Percentiles rank a stretch among this genome's conserved stretches.
Evolutionary conservation across 805 yeast species (phyloP).

Genomic region (Wickerhamomyces queroliae): DNA sequence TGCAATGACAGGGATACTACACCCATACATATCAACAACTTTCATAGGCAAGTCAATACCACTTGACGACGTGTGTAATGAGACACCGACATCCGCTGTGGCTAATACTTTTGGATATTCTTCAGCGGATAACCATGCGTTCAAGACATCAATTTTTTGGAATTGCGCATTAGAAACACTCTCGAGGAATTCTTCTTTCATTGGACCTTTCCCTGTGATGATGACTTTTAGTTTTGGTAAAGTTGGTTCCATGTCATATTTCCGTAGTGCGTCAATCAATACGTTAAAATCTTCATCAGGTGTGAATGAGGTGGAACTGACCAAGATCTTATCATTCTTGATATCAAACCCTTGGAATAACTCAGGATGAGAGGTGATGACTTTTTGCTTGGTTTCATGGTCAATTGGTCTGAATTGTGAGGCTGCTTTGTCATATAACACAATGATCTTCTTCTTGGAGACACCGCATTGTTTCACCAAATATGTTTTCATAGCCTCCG

Average conservation of each 20-base stretch:
- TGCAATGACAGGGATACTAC: constrained; percentile 88
- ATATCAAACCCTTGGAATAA: constrained; percentile 30
- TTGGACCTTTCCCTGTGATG: constrained; percentile 98
- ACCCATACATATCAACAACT: constrained; percentile 92
- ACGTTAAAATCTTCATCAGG: constrained; percentile 87
- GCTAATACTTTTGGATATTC: constrained; percentile 76
- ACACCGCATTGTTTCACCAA: constrained; percentile 53
- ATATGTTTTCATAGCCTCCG: constrained; percentile 62
- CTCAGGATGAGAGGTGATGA: constrained; percentile 29
- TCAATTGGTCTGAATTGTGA: constrained; percentile 51
- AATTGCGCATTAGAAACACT: constrained; percentile 40
- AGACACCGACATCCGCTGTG: constrained; percentile 81
- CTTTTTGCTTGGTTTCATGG: constrained; percentile 19
- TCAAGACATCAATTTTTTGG: constrained; percentile 47
- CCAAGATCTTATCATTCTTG: constrained; percentile 51
- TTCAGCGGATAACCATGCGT: constrained; percentile 72
- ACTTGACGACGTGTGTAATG: constrained; percentile 86
- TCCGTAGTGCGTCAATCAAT: constrained; percentile 60
- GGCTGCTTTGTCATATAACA: constrained; percentile 86
- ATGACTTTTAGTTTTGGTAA: constrained; percentile 54
- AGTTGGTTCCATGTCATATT: constrained; percentile 30
- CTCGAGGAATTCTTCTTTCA: constrained; percentile 45
- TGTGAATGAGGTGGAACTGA: constrained; percentile 90
- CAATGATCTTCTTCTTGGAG: constrained; percentile 40
- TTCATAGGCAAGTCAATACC: constrained; percentile 98